Percentiles rank a stretch among this genome's conserved stretches.
Evolutionary conservation across 2,329 filamentous ascomycete species (phyloP).

Genomic region (Metarhizium guizhouense): DNA sequence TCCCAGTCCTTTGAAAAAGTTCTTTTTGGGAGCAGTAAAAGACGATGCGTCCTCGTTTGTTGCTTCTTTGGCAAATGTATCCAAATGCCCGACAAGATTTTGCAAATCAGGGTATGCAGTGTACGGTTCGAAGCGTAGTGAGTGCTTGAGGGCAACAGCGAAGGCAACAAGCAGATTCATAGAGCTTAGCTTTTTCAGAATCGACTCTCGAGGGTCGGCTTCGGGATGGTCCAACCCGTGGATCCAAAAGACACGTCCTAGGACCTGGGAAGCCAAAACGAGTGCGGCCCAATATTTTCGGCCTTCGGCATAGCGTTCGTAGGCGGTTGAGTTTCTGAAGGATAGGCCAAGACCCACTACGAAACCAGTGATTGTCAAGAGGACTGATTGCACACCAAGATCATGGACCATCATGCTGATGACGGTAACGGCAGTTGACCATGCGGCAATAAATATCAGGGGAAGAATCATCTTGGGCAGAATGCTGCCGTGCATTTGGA

Average conservation of each 20-base stretch:
- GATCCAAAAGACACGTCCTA: conserved; percentile 78
- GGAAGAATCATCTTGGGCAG: conserved; percentile 67
- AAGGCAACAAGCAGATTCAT: conserved; percentile 75
- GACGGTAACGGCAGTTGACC: conserved; percentile 57
- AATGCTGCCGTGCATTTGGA: conserved; percentile 69
- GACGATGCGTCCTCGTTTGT: conserved; percentile 29
- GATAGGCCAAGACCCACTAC: conserved; percentile 71
- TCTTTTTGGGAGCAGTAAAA: conserved; percentile 29
- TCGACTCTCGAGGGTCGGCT: conserved; percentile 49
- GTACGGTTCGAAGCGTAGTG: conserved; percentile 75
- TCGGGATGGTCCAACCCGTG: conserved; percentile 52
- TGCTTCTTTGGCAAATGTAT: conserved; percentile 60
- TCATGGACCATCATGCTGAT: conserved; percentile 37
- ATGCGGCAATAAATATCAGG: conserved; percentile 49
- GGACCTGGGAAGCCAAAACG: conserved; percentile 52
- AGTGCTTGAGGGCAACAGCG: conserved; percentile 70
- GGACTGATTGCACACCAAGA: conserved; percentile 27
- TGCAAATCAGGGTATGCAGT: conserved; percentile 66
- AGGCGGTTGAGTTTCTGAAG: conserved; percentile 68
- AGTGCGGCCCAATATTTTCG: conserved; percentile 54
- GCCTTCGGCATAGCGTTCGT: conserved; percentile 62
- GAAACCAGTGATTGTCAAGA: conserved; percentile 73
- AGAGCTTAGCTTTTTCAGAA: conserved; percentile 63
- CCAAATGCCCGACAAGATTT: conserved; percentile 60
- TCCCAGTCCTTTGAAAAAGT: conserved; percentile 54